A percentile compares a stretch with the other conserved stretches of the same genome.
These are phyloP conservation scores for Pseudogymnoascus sp. DNA, from an alignment of 2,329 filamentous ascomycete genomes.

Conservation along the genomic window DNA sequence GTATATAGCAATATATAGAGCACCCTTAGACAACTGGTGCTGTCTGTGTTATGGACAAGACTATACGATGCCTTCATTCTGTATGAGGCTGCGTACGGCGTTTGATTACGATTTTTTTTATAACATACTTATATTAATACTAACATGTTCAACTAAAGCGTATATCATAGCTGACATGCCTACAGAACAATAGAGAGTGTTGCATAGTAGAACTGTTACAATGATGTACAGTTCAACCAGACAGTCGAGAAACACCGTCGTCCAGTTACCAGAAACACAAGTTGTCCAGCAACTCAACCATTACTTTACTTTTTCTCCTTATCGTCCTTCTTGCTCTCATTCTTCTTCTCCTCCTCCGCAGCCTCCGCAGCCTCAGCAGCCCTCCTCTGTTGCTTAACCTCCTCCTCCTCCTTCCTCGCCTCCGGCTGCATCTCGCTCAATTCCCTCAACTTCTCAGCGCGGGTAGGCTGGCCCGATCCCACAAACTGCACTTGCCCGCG, in stretches of 20 bases:
- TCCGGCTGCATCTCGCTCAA: not conserved
- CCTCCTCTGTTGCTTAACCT: not conserved
- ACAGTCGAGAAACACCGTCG: not conserved
- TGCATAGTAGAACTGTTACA: not conserved
- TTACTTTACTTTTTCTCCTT: not conserved
- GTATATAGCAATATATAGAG: too few relatives aligned
- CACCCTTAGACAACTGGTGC: too few relatives aligned
- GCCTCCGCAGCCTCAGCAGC: not conserved
- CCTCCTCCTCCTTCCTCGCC: not conserved
- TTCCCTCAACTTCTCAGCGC: not conserved
- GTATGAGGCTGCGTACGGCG: too few relatives aligned
- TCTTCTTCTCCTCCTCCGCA: not conserved
- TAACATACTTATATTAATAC: too few relatives aligned
- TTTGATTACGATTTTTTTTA: too few relatives aligned
- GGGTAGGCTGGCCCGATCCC: not conserved
- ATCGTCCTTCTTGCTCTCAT: not conserved
- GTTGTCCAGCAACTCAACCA: not conserved
- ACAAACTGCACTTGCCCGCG: constrained; percentile 58
- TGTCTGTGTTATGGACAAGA: too few relatives aligned
- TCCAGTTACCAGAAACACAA: not conserved
- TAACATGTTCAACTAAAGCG: too few relatives aligned
- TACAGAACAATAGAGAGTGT: not conserved
- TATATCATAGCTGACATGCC: too few relatives aligned
- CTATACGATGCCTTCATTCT: too few relatives aligned
- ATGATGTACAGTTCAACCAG: not conserved